These are phyloP conservation scores for Erysiphe pisi DNA, from an alignment of 2,329 filamentous ascomycete species.

Conservation along the genomic window DNA sequence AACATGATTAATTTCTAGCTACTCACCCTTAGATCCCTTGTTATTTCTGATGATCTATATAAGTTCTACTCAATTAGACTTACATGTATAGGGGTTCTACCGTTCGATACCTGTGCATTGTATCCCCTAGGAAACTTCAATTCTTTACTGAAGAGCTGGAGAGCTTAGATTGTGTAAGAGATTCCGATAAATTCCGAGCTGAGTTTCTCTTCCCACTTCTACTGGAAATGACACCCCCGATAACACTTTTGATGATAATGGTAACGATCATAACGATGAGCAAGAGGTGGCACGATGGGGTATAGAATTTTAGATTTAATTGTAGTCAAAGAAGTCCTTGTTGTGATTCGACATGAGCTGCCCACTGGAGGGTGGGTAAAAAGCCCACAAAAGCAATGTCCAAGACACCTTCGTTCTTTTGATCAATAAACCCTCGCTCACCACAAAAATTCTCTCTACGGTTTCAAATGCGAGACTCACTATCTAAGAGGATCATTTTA, in stretches of 20 bases:
- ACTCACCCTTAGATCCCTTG: too few relatives aligned
- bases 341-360: not conserved
- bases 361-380: not conserved
- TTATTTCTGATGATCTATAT: too few relatives aligned
- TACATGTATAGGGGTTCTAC: not conserved
- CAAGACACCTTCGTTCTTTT: too few relatives aligned
- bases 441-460: too few relatives aligned
- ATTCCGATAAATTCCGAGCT: not conserved
- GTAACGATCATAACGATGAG: not conserved
- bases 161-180: not conserved
- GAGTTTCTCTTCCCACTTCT: not conserved
- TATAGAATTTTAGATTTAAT: not conserved
- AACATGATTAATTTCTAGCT: too few relatives aligned
- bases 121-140: not conserved
- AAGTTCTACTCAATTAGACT: too few relatives aligned
- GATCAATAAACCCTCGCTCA: too few relatives aligned
- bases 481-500: too few relatives aligned
- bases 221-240: not conserved
- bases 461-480: too few relatives aligned
- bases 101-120: not conserved
- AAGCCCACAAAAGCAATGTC: not conserved
- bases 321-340: not conserved
- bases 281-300: not conserved
- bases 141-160: not conserved
- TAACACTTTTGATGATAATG: not conserved